Base-by-base conservation (phyloP, 306 rosid genomes). In the Calophaca sinica region DNA sequence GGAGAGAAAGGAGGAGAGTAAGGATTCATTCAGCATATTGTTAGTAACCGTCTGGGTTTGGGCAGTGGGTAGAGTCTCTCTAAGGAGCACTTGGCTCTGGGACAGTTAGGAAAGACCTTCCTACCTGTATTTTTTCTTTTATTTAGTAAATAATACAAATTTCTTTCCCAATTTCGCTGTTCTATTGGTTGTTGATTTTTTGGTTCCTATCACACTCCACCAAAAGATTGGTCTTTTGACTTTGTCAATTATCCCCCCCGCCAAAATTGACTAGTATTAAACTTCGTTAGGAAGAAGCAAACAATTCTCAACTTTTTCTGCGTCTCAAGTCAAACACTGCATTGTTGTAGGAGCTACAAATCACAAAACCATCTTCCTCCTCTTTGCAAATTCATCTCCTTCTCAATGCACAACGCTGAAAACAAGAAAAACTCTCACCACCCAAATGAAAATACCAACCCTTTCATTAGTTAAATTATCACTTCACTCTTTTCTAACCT, bases 391-490 rank as follows among this genome's bases (percentile, higher is more conserved):
- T 60, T 10, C 74, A 57, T 14, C 36, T 69, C 26, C 32, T 70
- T 57, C 55, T 8, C 49, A 45, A 63, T 44, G 26, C 71, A 9
- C 4, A 41, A 48, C 76, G 58, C 26, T 2, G n/a, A 62, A 62
- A 57, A 45, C 49, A 45, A 29, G n/a, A 52, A 58, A 52, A 41
- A 0, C 50, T 63, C 51, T 41, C 13, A 7, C 33, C 59, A 32
- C 28, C 74, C 66, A 75, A 72, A 89, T 89, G 94, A 33, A 79
- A 42, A 62, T 2, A 28, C 45, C 32, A 42, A 58, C 14, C 14
- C 29, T 48, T 29, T 48, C 59, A 52, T 44, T 29, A 58, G 15
- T 54, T 13, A 64, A 29, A 11, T 42, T 80, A 5, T 0, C 28
- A 14, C 13, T 38, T 35, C 70, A 5, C 53, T 71, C 33, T 75